Base-by-base conservation (phyloP, 2,329 filamentous ascomycete genomes). In the Diaporthe australafricana region DNA sequence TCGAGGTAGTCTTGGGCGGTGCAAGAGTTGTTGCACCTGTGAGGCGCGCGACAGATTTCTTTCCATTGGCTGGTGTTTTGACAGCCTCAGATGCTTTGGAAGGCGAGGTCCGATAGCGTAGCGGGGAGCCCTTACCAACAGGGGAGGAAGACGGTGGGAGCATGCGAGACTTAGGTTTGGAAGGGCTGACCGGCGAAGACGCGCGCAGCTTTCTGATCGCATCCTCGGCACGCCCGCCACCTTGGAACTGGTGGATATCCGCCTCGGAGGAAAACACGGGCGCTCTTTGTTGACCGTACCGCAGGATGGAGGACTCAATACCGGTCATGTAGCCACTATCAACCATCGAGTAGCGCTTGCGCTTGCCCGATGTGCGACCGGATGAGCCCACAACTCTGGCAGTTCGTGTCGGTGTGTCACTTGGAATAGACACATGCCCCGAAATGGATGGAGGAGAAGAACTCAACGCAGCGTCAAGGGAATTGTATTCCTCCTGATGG, bases 241-340 rank as follows among this genome's bases (percentile, higher is more conserved):
- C 92, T 84, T 96, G 97, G 77, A 95, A 92, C 70, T 90, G 89
- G 70, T 90, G 89, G n/a, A 92, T 91, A 76, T 95, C 93, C 67
- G 91, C 89, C 77, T 97, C 95, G 0, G 94, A 96, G 5, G 72
- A 73, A 32, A 73, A 73, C 3, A 73, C 72, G 25, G 65, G 42
- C 17, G 53, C 70, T 48, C 69, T 73, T 40, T 72, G 72, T 90
- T 60, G 93, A 91, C 72, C 96, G 90, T 80, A 94, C 89, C 70
- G 72, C 50, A 73, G 25, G 17, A 89, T 94, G 0, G 96, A 98
- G 3, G 96, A 98, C 77, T 98, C 95, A 22, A 98, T 88, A 0
- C 95, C 98, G 1, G 96, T 98, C 80, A 97, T 98, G 82, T 98
- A 99, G 50, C 96, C 96, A 80, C 96, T 98, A 82, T 99, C 96